phyloP scores from a whole-genome alignment of 345 rosid species.

The Gossypioides kirkii region DNA sequence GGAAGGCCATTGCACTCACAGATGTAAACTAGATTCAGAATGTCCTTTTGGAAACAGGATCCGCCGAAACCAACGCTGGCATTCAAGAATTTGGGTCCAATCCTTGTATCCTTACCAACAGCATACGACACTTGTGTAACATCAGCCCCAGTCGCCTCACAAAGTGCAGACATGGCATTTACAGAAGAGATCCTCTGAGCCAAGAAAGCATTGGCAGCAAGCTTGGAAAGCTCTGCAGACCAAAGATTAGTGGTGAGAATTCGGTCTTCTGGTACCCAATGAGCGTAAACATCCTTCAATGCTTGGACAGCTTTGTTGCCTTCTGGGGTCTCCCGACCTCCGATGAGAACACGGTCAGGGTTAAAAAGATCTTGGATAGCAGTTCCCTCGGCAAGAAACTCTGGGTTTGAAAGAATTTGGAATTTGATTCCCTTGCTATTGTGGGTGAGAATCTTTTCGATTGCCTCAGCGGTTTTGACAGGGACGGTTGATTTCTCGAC shows the following conservation, averaged over 20 bases:
- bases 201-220: slow-evolving; percentile 89
- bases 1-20: slow-evolving; percentile 35
- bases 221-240: slow-evolving; percentile 95
- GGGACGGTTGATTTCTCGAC: slow-evolving; percentile 98
- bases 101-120: slow-evolving; percentile 73
- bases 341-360: slow-evolving; percentile 8
- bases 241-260: slow-evolving; percentile 71
- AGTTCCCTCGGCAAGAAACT: slow-evolving; percentile 5
- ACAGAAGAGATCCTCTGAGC: slow-evolving; percentile 48
- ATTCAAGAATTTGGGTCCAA: slow-evolving; percentile 81
- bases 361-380: slow-evolving; percentile 1
- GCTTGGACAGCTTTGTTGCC: slow-evolving; percentile 75
- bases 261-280: neutral
- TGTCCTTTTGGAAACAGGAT: slow-evolving; percentile 88
- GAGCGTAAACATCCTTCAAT: slow-evolving; percentile 54
- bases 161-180: slow-evolving; percentile 69
- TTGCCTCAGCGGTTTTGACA: slow-evolving; percentile 88
- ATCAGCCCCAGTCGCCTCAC: slow-evolving; percentile 3
- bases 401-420: neutral
- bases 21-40: slow-evolving; percentile 54
- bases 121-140: slow-evolving; percentile 57
- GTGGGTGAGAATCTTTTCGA: slow-evolving; percentile 54
- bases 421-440: neutral
- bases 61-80: slow-evolving; percentile 93
- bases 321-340: slow-evolving; percentile 81